Evolutionary conservation across 2,329 filamentous ascomycete species (phyloP).

Genomic region (Scytalidium sp.): DNA sequence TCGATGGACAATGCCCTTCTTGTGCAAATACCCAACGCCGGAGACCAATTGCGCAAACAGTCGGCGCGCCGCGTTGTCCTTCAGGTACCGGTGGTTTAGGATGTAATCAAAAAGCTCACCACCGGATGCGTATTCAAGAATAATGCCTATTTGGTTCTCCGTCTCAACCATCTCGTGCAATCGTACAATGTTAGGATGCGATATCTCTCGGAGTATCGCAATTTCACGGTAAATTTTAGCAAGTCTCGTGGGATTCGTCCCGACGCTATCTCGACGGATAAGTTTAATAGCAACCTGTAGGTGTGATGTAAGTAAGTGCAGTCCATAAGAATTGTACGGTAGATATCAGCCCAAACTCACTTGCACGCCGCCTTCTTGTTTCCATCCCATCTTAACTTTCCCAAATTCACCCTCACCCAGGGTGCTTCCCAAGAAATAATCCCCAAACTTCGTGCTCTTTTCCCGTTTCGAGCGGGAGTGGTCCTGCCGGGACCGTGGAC

Average conservation of each 20-base stretch:
- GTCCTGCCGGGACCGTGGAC: constrained; percentile 54
- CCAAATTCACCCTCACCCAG: constrained; percentile 98
- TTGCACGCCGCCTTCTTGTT: constrained; percentile 87
- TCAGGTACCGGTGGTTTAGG: constrained; percentile 91
- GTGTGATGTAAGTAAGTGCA: constrained; percentile 1
- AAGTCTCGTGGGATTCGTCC: constrained; percentile 81
- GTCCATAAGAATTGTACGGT: neutral
- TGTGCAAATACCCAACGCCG: constrained; percentile 95
- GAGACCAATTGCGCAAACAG: constrained; percentile 95
- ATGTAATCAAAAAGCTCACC: constrained; percentile 99
- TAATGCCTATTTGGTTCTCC: constrained; percentile 94
- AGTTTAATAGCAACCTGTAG: constrained; percentile 93
- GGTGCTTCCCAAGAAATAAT: constrained; percentile 93
- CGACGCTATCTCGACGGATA: constrained; percentile 87
- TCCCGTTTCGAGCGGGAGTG: constrained; percentile 45
- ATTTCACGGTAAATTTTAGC: constrained; percentile 99
- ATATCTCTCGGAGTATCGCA: constrained; percentile 79
- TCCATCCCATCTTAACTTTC: constrained; percentile 98
- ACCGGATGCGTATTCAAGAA: constrained; percentile 95
- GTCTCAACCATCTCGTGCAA: constrained; percentile 99
- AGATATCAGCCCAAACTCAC: constrained; percentile 35
- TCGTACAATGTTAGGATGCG: constrained; percentile 95
- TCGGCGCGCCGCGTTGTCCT: constrained; percentile 85
- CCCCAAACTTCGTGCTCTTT: constrained; percentile 87
- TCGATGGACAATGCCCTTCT: constrained; percentile 96